These are phyloP conservation scores for Catunica adiposa DNA, from an alignment of 2,329 filamentous ascomycete genomes.

Conservation along the genomic window DNA sequence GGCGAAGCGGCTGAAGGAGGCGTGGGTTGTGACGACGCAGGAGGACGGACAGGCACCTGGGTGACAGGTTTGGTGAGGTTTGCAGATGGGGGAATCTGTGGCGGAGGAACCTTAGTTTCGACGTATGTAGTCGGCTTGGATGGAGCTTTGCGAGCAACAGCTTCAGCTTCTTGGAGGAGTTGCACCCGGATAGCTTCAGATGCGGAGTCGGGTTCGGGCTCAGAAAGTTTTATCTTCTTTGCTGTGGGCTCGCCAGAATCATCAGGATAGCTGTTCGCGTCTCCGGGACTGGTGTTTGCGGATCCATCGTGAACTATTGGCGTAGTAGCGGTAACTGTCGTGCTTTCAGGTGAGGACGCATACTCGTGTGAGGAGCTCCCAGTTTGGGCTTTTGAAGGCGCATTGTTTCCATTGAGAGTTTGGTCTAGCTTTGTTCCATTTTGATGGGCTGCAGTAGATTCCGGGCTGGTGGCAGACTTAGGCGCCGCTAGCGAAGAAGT, in stretches of 20 bases:
- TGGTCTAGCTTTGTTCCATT: too few species aligned
- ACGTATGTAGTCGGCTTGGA: neutral
- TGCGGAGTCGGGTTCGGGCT: constrained; percentile 8
- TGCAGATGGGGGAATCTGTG: neutral
- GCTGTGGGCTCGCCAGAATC: constrained; percentile 16
- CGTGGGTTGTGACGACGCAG: neutral
- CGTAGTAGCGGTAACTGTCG: constrained; percentile 56
- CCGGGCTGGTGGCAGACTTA: neutral
- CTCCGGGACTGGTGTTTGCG: constrained; percentile 57
- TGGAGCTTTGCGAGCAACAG: neutral
- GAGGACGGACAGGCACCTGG: neutral
- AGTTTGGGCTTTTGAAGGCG: neutral
- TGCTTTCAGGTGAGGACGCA: constrained; percentile 45
- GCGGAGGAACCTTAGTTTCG: constrained; percentile 3
- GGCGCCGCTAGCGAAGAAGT: neutral
- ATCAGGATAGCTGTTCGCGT: constrained; percentile 27
- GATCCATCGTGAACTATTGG: constrained; percentile 52
- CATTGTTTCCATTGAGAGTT: neutral
- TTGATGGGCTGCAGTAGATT: too few species aligned
- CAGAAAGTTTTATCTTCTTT: constrained; percentile 2
- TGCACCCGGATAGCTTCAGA: constrained; percentile 11
- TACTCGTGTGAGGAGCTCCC: constrained; percentile 13
- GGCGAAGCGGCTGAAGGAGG: neutral
- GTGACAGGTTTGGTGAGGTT: neutral
- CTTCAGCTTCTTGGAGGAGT: constrained; percentile 9